A percentile compares a stretch with the other conserved stretches of the same genome.
Evolutionary conservation across 2,329 filamentous ascomycete genomes (phyloP).

Genomic region (Ophiostoma ulmi): DNA sequence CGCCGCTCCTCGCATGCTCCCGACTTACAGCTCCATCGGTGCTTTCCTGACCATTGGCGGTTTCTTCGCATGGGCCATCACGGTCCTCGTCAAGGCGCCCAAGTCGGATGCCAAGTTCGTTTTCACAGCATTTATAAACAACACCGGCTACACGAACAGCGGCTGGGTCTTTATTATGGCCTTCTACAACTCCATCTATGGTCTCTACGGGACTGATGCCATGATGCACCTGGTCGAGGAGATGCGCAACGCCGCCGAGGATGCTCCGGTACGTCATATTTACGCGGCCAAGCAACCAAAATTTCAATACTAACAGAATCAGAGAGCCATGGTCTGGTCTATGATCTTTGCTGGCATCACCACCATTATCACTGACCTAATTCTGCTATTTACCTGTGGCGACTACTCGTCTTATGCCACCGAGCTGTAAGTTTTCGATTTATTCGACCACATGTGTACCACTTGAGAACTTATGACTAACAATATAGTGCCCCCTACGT

Average conservation of each 20-base stretch:
- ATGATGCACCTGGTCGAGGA: constrained; percentile 7
- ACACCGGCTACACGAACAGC: constrained; percentile 3
- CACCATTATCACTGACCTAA: background rate
- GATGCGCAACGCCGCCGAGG: constrained; percentile 6
- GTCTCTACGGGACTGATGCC: constrained; percentile 1
- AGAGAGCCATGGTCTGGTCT: constrained; percentile 9
- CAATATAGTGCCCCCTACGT: background rate
- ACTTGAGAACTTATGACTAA: background rate
- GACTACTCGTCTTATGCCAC: background rate
- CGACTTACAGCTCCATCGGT: constrained; percentile 3
- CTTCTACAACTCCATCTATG: constrained; percentile 11
- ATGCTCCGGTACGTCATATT: background rate
- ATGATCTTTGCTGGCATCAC: background rate
- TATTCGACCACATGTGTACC: background rate
- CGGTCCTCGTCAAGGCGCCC: constrained; percentile 5
- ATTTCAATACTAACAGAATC: background rate
- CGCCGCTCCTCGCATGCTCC: constrained; percentile 2
- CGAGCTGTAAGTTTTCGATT: background rate
- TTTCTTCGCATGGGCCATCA: constrained; percentile 7
- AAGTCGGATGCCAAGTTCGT: constrained; percentile 6
- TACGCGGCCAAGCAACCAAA: too few species aligned
- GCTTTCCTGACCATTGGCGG: constrained; percentile 2
- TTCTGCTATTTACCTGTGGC: background rate
- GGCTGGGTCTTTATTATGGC: constrained; percentile 12
- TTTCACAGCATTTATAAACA: background rate